These are phyloP conservation scores for Arthrobotrys sinensis DNA, from an alignment of 2,329 filamentous ascomycete genomes.

Conservation along the genomic window DNA sequence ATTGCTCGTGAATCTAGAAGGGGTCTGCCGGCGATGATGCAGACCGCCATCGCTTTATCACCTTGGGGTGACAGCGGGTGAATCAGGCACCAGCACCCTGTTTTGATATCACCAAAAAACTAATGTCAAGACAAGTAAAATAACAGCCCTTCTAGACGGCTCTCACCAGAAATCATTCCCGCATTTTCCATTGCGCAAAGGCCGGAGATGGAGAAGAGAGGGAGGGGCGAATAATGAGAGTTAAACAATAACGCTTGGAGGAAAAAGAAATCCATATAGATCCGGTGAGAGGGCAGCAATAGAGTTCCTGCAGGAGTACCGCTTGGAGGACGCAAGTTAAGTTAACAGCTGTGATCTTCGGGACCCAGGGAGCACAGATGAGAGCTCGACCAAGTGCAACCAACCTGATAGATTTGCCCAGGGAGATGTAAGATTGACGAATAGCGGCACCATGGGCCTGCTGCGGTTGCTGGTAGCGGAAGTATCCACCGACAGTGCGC, in stretches of 20 bases:
- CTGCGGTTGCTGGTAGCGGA: conserved; percentile 41
- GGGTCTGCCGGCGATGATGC: conserved; percentile 36
- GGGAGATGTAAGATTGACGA: conserved; percentile 43
- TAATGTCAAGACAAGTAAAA: conserved; percentile 41
- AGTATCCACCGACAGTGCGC: conserved; percentile 18
- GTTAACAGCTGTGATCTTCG: conserved; percentile 57
- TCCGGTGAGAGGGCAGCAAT: conserved; percentile 44
- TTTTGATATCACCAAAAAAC: conserved; percentile 48
- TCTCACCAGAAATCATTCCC: conserved; percentile 32
- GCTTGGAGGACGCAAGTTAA: conserved; percentile 36
- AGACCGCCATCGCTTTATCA: conserved; percentile 58
- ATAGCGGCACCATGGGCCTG: conserved; percentile 20
- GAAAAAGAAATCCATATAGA: conserved; percentile 41
- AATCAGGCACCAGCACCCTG: conserved; percentile 58
- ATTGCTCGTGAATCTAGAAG: conserved; percentile 56
- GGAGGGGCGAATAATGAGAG: conserved; percentile 50
- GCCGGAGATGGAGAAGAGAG: conserved; percentile 45
- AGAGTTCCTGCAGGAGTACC: conserved; percentile 58
- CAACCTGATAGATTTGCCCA: conserved; percentile 33
- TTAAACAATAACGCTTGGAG: conserved; percentile 11
- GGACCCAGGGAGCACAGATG: conserved; percentile 52
- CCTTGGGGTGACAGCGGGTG: conserved; percentile 41
- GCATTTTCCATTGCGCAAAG: conserved; percentile 23
- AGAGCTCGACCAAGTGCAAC: conserved; percentile 53
- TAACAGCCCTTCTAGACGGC: conserved; percentile 23